These are phyloP conservation scores for Grifola frondosa DNA, from an alignment of 1,284 basidiomycete genomes.

Conservation along the genomic window DNA sequence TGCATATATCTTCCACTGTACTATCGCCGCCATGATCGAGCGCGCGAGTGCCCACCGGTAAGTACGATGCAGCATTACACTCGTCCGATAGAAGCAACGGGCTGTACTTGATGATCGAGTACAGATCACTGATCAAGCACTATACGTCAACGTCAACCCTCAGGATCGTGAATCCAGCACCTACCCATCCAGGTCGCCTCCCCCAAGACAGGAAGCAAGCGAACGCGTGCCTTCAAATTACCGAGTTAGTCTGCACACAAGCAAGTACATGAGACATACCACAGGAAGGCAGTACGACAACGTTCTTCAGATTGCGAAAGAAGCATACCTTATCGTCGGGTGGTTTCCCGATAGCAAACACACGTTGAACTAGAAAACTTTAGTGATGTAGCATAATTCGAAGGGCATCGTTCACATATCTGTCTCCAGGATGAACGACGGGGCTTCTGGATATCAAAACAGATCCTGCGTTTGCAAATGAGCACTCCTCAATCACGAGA, in stretches of 20 bases:
- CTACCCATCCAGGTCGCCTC: slow-evolving; percentile 77
- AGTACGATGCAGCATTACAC: slow-evolving; percentile 55
- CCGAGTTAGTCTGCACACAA: not conserved
- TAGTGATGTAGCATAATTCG: not conserved
- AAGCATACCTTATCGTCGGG: slow-evolving; percentile 55
- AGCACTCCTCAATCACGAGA: not conserved
- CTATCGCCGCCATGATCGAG: slow-evolving; percentile 52
- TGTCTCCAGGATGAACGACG: slow-evolving; percentile 70
- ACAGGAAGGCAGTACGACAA: slow-evolving; percentile 69
- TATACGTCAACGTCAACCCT: not conserved
- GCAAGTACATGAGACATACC: slow-evolving; percentile 39
- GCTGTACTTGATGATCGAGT: slow-evolving; percentile 36
- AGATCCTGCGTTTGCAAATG: slow-evolving; percentile 19
- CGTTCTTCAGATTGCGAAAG: slow-evolving; percentile 65
- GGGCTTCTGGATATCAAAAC: slow-evolving; percentile 68
- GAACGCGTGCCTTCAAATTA: slow-evolving; percentile 52
- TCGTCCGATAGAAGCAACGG: slow-evolving; percentile 52
- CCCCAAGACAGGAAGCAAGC: slow-evolving; percentile 65
- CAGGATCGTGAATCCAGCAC: slow-evolving; percentile 21
- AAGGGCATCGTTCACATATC: slow-evolving; percentile 20
- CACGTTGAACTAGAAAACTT: slow-evolving; percentile 55
- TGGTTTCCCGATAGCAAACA: slow-evolving; percentile 69
- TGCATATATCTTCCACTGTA: slow-evolving; percentile 72
- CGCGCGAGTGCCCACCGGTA: slow-evolving; percentile 28
- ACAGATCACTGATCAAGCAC: slow-evolving; percentile 30